Percentiles rank a stretch among this genome's conserved stretches.
These are phyloP conservation scores for Gymnopilus junonius DNA, from an alignment of 768 basidiomycete genomes.

Conservation along the genomic window DNA sequence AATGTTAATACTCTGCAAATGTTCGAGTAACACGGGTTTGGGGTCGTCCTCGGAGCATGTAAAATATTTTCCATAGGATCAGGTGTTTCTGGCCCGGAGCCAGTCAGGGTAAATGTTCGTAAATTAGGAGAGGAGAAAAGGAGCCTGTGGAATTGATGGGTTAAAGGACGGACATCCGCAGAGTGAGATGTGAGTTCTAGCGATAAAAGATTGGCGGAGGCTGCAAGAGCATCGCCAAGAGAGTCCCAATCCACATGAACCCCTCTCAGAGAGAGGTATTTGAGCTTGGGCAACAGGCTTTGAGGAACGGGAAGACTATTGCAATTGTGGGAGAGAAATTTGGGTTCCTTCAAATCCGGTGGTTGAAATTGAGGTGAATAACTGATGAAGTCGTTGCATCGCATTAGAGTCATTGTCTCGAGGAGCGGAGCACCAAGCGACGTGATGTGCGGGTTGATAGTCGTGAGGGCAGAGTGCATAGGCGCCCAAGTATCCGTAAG, in stretches of 20 bases:
- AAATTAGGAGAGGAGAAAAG: slow-evolving; percentile 46
- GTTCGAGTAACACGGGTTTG: slow-evolving; percentile 38
- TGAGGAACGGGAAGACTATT: slow-evolving; percentile 14
- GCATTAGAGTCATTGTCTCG: slow-evolving; percentile 58
- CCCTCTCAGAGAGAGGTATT: slow-evolving; percentile 54
- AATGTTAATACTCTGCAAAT: slow-evolving; percentile 42
- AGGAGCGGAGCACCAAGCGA: slow-evolving; percentile 44
- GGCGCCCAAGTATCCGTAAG: slow-evolving; percentile 63
- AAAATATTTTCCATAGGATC: slow-evolving; percentile 28
- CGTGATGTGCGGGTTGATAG: slow-evolving; percentile 43
- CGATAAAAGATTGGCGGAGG: slow-evolving; percentile 24
- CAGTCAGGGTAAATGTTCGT: slow-evolving; percentile 46
- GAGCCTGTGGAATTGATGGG: slow-evolving; percentile 45
- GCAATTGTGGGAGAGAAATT: slow-evolving; percentile 35
- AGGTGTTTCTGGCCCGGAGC: slow-evolving; percentile 46
- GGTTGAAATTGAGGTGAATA: slow-evolving; percentile 51
- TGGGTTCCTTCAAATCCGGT: slow-evolving; percentile 35
- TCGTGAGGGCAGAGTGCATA: slow-evolving; percentile 54
- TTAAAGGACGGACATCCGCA: slow-evolving; percentile 55
- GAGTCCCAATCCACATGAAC: slow-evolving; percentile 60
- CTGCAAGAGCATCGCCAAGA: slow-evolving; percentile 38
- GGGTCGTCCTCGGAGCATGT: slow-evolving; percentile 16
- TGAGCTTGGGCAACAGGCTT: slow-evolving; percentile 45
- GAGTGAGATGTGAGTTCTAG: slow-evolving; percentile 60
- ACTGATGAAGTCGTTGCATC: slow-evolving; percentile 61